These are phyloP conservation scores for peach (Prunus persica) DNA, from an alignment of 306 rosid species.

Conservation along the genomic window Prunus_persica_NCBIv2 NC_034009.1:28349001-28349500, in stretches of 20 bases:
- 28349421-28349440: conserved; percentile 63
- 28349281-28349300: conserved; percentile 98
- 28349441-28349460: conserved; percentile 59
- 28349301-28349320: conserved; percentile 99
- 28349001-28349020: too few relatives aligned
- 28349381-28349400: conserved; percentile 92
- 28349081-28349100: too few relatives aligned
- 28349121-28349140: conserved; percentile 58
- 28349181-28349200: conserved; percentile 96
- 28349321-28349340: conserved; percentile 79
- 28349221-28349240: conserved; percentile 94
- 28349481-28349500: conserved; percentile 96
- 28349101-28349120: too few relatives aligned
- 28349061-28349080: too few relatives aligned
- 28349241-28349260: conserved; percentile 87
- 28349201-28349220: conserved; percentile 86
- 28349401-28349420: conserved; percentile 87
- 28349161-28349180: conserved; percentile 95
- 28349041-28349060: too few relatives aligned
- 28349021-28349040: too few relatives aligned
- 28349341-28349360: conserved; percentile 93
- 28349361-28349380: conserved; percentile 66
- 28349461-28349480: conserved; percentile 59
- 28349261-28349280: conserved; percentile 90
- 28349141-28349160: conserved; percentile 95